phyloP scores from a whole-genome alignment of 257 asterid genomes.

The Solanum commersonii region DNA sequence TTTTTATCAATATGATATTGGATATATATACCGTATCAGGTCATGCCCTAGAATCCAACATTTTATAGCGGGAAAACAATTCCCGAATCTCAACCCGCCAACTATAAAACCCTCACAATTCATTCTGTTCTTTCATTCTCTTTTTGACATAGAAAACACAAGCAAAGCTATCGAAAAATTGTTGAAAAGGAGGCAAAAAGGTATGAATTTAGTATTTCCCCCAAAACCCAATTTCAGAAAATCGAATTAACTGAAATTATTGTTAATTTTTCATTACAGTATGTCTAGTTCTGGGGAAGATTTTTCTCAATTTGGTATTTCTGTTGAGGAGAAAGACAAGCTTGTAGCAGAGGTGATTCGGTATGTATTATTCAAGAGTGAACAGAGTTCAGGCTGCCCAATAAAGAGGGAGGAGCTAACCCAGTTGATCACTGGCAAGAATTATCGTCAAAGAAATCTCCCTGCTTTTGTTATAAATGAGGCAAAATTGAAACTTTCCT shows the following conservation, averaged over 20 bases:
- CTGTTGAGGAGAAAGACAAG: slow-evolving; percentile 66
- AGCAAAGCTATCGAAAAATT: no score
- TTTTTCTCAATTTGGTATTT: slow-evolving; percentile 63
- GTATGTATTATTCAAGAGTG: slow-evolving; percentile 62
- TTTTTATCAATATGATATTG: no score
- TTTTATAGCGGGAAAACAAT: no score
- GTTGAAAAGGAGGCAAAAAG: no score
- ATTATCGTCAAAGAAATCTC: slow-evolving; percentile 56
- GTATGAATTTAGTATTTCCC: neutral
- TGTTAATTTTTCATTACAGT: neutral
- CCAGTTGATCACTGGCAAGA: slow-evolving; percentile 55
- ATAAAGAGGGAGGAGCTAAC: slow-evolving; percentile 80
- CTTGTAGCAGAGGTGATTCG: slow-evolving; percentile 80
- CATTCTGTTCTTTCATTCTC: no score
- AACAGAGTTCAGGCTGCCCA: slow-evolving; percentile 79
- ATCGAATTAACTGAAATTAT: neutral
- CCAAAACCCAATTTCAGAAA: neutral
- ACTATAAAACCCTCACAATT: no score
- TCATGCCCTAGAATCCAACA: no score
- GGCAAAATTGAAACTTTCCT: slow-evolving; percentile 57
- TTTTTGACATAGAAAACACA: no score
- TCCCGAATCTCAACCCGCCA: no score
- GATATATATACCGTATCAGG: no score
- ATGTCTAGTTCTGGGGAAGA: slow-evolving; percentile 44
- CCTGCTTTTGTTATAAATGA: slow-evolving; percentile 69